A percentile compares a stretch with the other conserved stretches of the same genome.
These are phyloP conservation scores for Pleoardoris graminearum DNA, from an alignment of 2,329 filamentous ascomycete genomes.

Conservation along the genomic window DNA sequence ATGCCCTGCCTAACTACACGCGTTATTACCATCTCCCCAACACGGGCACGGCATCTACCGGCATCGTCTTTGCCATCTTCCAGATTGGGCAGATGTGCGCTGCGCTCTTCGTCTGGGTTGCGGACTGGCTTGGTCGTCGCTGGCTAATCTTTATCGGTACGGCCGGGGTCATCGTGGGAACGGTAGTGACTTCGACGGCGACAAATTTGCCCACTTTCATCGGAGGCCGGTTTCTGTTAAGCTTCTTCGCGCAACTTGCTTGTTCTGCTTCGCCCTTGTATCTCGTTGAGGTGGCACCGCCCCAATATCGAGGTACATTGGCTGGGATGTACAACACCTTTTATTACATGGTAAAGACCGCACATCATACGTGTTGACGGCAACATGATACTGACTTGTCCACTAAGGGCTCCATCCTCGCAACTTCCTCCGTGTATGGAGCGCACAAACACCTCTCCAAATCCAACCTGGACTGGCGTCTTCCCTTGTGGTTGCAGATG, in stretches of 20 bases:
- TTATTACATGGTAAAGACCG: slow-evolving; percentile 31
- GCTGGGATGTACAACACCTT: slow-evolving; percentile 37
- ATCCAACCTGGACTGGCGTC: slow-evolving; percentile 25
- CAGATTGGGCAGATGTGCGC: slow-evolving; percentile 50
- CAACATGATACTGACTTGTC: slow-evolving; percentile 21
- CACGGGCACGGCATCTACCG: slow-evolving; percentile 47
- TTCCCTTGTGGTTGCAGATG: slow-evolving; percentile 29
- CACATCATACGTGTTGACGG: neutral
- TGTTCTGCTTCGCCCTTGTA: slow-evolving; percentile 26
- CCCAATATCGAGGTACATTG: slow-evolving; percentile 32
- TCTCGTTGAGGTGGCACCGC: slow-evolving; percentile 33
- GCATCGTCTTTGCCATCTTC: slow-evolving; percentile 51
- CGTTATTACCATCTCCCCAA: slow-evolving; percentile 45
- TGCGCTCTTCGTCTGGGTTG: slow-evolving; percentile 50
- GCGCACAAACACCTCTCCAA: slow-evolving; percentile 25
- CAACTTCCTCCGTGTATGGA: slow-evolving; percentile 28
- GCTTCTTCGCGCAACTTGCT: slow-evolving; percentile 41
- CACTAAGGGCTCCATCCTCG: slow-evolving; percentile 27
- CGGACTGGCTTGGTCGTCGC: slow-evolving; percentile 52
- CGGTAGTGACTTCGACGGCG: slow-evolving; percentile 28
- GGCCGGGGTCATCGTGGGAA: slow-evolving; percentile 29
- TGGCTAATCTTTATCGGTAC: slow-evolving; percentile 49
- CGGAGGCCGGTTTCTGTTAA: slow-evolving; percentile 29
- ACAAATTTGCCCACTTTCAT: slow-evolving; percentile 27
- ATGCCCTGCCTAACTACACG: slow-evolving; percentile 50